phyloP scores from a whole-genome alignment of 1,284 basidiomycete species.

The Boletus semigastroideus region DNA sequence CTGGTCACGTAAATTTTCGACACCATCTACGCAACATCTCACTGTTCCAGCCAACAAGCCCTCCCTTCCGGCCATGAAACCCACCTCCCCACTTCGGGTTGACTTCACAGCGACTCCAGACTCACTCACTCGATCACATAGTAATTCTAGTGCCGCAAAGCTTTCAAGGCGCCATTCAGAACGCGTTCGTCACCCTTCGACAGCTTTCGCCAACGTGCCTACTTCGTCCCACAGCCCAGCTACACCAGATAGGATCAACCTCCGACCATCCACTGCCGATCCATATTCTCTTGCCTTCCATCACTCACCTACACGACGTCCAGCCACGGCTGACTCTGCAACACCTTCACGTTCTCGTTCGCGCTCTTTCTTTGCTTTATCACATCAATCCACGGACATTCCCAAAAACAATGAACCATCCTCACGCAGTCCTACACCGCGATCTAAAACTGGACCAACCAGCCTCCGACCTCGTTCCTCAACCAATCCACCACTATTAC shows the following conservation, averaged over 20 bases:
- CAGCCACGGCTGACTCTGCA: conserved; percentile 31
- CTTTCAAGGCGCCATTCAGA: conserved; percentile 56
- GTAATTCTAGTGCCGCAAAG: conserved; percentile 35
- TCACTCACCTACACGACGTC: conserved; percentile 19
- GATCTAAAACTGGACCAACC: conserved; percentile 13
- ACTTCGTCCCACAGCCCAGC: conserved; percentile 13
- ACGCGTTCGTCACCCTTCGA: conserved; percentile 29
- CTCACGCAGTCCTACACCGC: conserved; percentile 12
- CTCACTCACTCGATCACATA: conserved; percentile 23
- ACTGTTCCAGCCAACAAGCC: conserved; percentile 31
- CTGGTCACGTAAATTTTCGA: conserved; percentile 43
- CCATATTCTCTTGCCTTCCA: conserved; percentile 13
- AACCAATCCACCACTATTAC: conserved; percentile 70
- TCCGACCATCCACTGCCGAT: conserved; percentile 22
- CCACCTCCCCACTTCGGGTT: conserved; percentile 53
- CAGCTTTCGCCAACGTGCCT: conserved; percentile 11
- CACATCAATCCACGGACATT: conserved; percentile 20
- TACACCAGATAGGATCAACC: conserved; percentile 4
- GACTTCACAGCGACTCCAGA: conserved; percentile 35
- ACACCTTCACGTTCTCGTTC: conserved; percentile 25
- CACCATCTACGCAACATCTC: conserved; percentile 22
- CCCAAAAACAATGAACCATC: conserved; percentile 15
- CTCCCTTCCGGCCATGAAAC: conserved; percentile 48
- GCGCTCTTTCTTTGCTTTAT: conserved; percentile 25
- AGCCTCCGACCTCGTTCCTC: conserved; percentile 52